phyloP scores from a whole-genome alignment of 1,284 basidiomycete genomes.

The Pseudozyma tsukubaensis region DNA sequence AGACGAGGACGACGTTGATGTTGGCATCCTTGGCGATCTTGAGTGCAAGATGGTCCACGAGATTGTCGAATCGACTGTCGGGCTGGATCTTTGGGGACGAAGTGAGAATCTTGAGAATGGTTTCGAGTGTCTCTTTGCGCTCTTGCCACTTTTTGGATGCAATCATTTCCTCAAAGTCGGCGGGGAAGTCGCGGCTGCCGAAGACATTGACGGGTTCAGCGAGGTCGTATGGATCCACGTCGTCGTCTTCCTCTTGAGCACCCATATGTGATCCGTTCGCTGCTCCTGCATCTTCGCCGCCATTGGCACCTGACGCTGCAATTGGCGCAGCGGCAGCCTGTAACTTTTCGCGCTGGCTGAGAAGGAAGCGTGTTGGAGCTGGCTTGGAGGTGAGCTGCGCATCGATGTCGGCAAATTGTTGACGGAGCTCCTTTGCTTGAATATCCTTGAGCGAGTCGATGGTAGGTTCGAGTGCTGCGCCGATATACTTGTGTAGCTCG shows the following conservation, averaged over 20 bases:
- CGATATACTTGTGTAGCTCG: conserved; percentile 87
- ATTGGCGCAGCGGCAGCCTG: conserved; percentile 38
- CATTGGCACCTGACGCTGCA: conserved; percentile 13
- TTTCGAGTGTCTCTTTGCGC: conserved; percentile 85
- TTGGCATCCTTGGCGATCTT: conserved; percentile 92
- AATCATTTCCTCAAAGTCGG: conserved; percentile 73
- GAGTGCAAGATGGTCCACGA: conserved; percentile 80
- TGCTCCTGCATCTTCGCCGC: conserved; percentile 17
- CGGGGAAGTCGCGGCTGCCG: conserved; percentile 75
- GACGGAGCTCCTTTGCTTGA: conserved; percentile 95
- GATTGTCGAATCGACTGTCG: conserved; percentile 76
- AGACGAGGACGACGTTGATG: conserved; percentile 92
- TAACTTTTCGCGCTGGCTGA: conserved; percentile 74
- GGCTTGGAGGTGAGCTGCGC: conserved; percentile 85
- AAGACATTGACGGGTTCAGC: conserved; percentile 84
- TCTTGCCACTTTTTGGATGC: conserved; percentile 98
- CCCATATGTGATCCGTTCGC: conserved; percentile 16
- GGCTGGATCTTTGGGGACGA: conserved; percentile 81
- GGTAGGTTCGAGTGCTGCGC: conserved; percentile 85
- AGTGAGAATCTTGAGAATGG: conserved; percentile 79
- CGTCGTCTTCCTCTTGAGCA: conserved; percentile 44
- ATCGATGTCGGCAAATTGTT: conserved; percentile 86
- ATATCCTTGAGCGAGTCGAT: conserved; percentile 95
- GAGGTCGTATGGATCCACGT: conserved; percentile 82
- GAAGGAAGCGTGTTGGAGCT: conserved; percentile 81